Base-by-base conservation (phyloP, 345 rosid genomes). In the Orychophragmus violaceus region DNA sequence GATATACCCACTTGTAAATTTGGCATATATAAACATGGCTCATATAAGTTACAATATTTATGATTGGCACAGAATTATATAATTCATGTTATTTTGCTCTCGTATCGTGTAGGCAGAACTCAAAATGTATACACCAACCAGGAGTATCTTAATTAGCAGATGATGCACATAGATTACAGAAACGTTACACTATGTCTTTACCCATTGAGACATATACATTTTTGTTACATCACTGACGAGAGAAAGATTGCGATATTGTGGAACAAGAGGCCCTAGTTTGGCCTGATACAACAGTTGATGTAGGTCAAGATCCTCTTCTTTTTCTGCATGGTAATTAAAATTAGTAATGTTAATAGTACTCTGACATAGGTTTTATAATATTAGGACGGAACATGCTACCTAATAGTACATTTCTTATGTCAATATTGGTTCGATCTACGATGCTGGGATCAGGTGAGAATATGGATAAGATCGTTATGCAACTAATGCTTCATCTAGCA, bases 221-320 rank as follows among this genome's bases (percentile, higher is more conserved):
- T 70, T 50, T 70, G 29, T 11, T 39, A 64, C 37, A 36, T 18
- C 13, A 29, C 23, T 5, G 18, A 28, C 12, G 36, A 58, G 18
- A 59, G 64, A 44, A 39, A 27, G 58, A 69, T 16, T 62, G 13
- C 32, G 45, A 12, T 55, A 41, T 59, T 41, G 39, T 4, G 45
- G 64, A 62, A 78, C 81, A 82, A 61, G 8, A 41, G 84, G 88
- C 81, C 72, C 72, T 74, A 74, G 66, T 74, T 61, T 55, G 79
- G 76, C 69, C 80, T 82, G 48, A 84, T 80, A 53, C 96, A 91
- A 82, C 97, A 85, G 55, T 86, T 86, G 39, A 91, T 83, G 88
- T 83, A 88, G 75, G 91, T 82, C 79, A 86, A 70, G 74, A 91
- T 70, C 83, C 76, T 86, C 86, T 79, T 88, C 79, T 71, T 86